Base-by-base conservation (phyloP, 73 alveolate species). In the Paramecium caudatum region DNA sequence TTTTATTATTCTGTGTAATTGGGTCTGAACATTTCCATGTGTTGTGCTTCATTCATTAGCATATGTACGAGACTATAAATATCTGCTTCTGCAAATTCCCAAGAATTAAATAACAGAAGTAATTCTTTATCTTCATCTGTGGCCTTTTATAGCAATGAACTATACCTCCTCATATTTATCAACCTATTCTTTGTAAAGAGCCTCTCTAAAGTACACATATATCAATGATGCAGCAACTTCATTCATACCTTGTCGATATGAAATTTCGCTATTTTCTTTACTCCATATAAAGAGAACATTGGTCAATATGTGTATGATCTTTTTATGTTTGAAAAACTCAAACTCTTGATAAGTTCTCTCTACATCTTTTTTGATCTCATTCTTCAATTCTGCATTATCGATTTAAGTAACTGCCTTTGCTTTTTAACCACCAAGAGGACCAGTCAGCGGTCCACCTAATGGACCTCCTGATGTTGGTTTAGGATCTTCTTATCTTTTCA, bases 1-100 rank as follows among this genome's bases (percentile, higher is more conserved):
- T 86, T 86, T 39, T 65, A 62, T 4, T 41, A 43, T 16, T 86
- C 93, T 16, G 93, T 86, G 48, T 55, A 61, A 45, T 86, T 81
- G 19, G 93, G 93, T 63, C 93, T 86, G 46, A 86, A 86, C 93
- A 86, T 86, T 86, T 86, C 93, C 84, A 86, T 62, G 46, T 86
- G 93, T 23, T 78, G 36, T 4, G 84, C 93, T 10, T 86, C 87
- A 63, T 80, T 74, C 93, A 86, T 86, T 63, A 86, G 43, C 43
- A 39, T 86, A 17, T 32, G n/a, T 47, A 41, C 61, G 12, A 62
- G 39, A 3, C 81, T 63, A 13, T 86, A 86, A 32, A 86, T 86
- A 25, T 86, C 93, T 21, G 93, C 93, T 45, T 86, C 93, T 21
- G 93, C 93, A 63, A 41, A 69, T 43, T 74, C 88, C 88, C 88